Evolutionary conservation across 176 grass and related monocot species (phyloP), one percentile per base, ranked within the genome.

Genomic region (Ensete glaucum): DNA sequence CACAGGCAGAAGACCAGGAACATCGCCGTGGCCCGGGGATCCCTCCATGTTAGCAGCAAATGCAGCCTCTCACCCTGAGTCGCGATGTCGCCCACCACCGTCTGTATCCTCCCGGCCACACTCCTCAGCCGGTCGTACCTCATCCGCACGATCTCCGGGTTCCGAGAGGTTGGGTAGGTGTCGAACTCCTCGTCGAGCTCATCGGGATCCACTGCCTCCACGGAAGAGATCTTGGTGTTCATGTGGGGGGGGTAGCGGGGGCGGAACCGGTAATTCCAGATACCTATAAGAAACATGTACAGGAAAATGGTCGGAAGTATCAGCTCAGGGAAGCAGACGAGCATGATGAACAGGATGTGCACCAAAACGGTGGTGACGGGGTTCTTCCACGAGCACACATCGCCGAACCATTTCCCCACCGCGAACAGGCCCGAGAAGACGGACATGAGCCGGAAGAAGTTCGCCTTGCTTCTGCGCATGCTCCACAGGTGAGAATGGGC

Each of bases 151-250:
- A 85, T 64, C 8, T 97, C 94, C 25, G 77, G 21, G 70, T 67
- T 80, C 79, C 52, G 81, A 9, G 83, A 66, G 2, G 95, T 94
- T 21, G 96, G 96, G 76, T 94, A 99, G 9, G 86, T 85, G 69
- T 99, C 96, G 66, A 99, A 99, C 76, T 99, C 96, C 76, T 99
- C 96, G 66, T 99, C 96, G 58, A 99, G 80, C 73, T 99, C 96
- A 22, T 99, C 96, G 55, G 82, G 86, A 73, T 77, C 20, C 2
- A 82, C 82, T 11, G 64, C 56, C 68, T 98, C 88, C 14, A 85
- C 94, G 21, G 80, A 83, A 20, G 94, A 98, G 78, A 93, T 69
- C 80, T 81, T 80, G 14, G 88, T 93, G 83, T 93, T 82, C 88
- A 97, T 90, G 50, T 93, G 88, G 52, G 94, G 90, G 66, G 93